phyloP scores from a whole-genome alignment of 805 yeast species.

The Candida oleophila region DNA sequence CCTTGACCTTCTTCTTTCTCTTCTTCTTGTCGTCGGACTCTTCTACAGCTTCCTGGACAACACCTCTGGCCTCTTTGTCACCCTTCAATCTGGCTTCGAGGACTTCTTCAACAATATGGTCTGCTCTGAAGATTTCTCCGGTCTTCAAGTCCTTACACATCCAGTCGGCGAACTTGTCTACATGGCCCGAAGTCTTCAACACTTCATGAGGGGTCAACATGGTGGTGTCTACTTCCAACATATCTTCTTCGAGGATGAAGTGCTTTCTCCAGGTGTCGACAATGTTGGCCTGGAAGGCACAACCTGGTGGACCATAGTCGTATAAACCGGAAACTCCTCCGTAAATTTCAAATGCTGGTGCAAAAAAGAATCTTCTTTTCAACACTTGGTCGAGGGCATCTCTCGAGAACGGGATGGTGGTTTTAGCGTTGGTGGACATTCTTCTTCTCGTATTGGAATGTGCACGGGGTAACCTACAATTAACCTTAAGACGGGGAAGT shows the following conservation, averaged over 20 bases:
- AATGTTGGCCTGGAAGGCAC: slow-evolving; percentile 95
- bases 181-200: slow-evolving; percentile 97
- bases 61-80: slow-evolving; percentile 94
- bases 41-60: slow-evolving; percentile 55
- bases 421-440: slow-evolving; percentile 25
- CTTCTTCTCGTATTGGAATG: slow-evolving; percentile 3
- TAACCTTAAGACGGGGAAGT: not conserved
- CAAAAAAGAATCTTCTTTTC: slow-evolving; percentile 94
- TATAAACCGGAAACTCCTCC: slow-evolving; percentile 98
- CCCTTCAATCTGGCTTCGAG: slow-evolving; percentile 95
- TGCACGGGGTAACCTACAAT: not conserved
- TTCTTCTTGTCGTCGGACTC: slow-evolving; percentile 70
- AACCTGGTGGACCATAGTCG: slow-evolving; percentile 99
- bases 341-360: slow-evolving; percentile 95
- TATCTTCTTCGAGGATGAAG: slow-evolving; percentile 94
- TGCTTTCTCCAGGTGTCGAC: slow-evolving; percentile 97
- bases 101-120: slow-evolving; percentile 97
- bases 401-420: slow-evolving; percentile 60
- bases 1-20: slow-evolving; percentile 91
- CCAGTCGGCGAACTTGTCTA: slow-evolving; percentile 98
- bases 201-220: slow-evolving; percentile 98
- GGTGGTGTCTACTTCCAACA: slow-evolving; percentile 97
- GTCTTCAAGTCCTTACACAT: slow-evolving; percentile 95
- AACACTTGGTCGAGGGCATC: slow-evolving; percentile 86
- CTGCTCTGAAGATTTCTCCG: slow-evolving; percentile 98